phyloP scores from a whole-genome alignment of 352 stramenopile genomes.

The Globisporangium parvum region DNA sequence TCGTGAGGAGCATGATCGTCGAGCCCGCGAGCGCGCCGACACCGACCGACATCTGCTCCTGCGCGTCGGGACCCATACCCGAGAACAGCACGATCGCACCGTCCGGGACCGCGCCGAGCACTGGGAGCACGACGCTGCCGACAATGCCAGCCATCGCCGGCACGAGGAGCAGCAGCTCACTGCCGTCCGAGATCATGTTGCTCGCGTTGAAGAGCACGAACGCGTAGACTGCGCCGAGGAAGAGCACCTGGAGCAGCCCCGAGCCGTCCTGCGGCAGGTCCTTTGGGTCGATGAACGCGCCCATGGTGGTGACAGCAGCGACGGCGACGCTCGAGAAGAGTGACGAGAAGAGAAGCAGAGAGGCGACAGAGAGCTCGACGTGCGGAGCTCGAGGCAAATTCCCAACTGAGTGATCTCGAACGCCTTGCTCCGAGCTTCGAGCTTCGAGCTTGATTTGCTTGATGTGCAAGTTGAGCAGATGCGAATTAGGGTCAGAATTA shows the following conservation, averaged over 20 bases:
- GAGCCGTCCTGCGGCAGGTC: conserved; percentile 68
- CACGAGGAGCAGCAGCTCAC: conserved; percentile 95
- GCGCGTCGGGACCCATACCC: conserved; percentile 89
- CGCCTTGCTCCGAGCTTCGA: neutral
- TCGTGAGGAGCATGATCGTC: conserved; percentile 99
- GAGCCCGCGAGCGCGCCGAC: conserved; percentile 97
- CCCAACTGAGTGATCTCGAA: conserved; percentile 8
- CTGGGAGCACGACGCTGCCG: conserved; percentile 94
- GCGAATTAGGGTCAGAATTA: too few relatives aligned
- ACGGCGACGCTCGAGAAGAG: too few relatives aligned
- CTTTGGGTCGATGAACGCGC: conserved; percentile 86
- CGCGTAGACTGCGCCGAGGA: conserved; percentile 94
- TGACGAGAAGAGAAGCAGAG: neutral
- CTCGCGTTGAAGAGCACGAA: conserved; percentile 96
- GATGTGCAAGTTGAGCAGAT: neutral
- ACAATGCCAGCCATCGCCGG: conserved; percentile 94
- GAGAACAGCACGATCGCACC: conserved; percentile 97
- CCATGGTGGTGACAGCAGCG: conserved; percentile 6
- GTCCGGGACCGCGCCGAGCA: conserved; percentile 96
- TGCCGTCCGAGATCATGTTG: conserved; percentile 98
- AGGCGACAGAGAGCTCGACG: neutral
- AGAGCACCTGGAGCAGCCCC: conserved; percentile 89
- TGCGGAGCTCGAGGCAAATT: conserved; percentile 10
- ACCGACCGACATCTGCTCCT: conserved; percentile 94
- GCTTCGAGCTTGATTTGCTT: neutral